These are phyloP conservation scores for Pseudogymnoascus sp. DNA, from an alignment of 2,329 filamentous ascomycete genomes.

Conservation along the genomic window DNA sequence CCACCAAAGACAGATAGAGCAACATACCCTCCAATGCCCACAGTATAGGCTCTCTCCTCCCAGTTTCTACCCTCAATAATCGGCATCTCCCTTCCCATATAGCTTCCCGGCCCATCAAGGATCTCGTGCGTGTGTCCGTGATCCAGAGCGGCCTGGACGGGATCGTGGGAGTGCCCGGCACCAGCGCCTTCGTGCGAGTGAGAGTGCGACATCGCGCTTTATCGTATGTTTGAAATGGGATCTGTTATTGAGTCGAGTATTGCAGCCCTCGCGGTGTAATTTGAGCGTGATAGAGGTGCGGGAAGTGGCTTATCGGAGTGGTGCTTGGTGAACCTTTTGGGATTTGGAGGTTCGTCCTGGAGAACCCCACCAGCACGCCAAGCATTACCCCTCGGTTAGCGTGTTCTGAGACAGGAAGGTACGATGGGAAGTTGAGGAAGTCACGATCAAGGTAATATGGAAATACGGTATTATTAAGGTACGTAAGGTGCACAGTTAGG, in stretches of 20 bases:
- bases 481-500: background rate
- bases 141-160: conserved; percentile 50
- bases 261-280: background rate
- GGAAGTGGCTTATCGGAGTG: background rate
- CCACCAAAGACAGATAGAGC: background rate
- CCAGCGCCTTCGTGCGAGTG: conserved; percentile 52
- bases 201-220: conserved; percentile 28
- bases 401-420: background rate
- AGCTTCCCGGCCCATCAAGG: conserved; percentile 87
- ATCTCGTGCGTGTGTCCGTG: conserved; percentile 97
- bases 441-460: background rate
- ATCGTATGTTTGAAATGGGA: background rate
- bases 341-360: background rate
- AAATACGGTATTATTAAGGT: background rate
- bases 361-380: background rate
- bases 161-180: conserved; percentile 46
- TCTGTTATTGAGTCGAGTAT: background rate
- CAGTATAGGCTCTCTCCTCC: conserved; percentile 82
- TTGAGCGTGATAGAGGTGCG: background rate
- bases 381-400: conserved; percentile 1
- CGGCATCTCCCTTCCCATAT: conserved; percentile 83
- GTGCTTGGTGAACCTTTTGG: background rate
- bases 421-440: background rate
- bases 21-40: conserved; percentile 90
- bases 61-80: conserved; percentile 83